phyloP scores from a whole-genome alignment of 2,329 filamentous ascomycete species.

The Monosporascus sp. region DNA sequence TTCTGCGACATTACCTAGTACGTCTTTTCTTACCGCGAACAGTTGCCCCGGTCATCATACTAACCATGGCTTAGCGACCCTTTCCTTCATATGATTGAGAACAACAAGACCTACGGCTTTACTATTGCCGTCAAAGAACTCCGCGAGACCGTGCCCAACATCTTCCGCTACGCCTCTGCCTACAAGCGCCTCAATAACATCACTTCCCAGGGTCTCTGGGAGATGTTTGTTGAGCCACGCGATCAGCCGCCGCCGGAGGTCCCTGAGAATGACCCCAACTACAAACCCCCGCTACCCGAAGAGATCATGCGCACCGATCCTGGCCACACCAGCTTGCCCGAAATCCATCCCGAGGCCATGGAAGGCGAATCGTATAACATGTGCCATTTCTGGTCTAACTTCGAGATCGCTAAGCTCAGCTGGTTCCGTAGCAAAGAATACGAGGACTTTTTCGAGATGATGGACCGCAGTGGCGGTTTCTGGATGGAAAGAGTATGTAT shows the following conservation, averaged over 20 bases:
- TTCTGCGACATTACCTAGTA: constrained; percentile 99
- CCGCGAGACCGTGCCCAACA: constrained; percentile 95
- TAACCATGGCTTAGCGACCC: constrained; percentile 61
- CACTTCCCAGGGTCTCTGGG: constrained; percentile 89
- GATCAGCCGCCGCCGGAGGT: constrained; percentile 55
- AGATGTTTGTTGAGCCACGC: constrained; percentile 87
- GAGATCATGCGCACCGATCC: constrained; percentile 76
- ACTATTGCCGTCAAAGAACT: constrained; percentile 98
- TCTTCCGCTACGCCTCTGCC: constrained; percentile 97
- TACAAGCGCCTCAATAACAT: constrained; percentile 92
- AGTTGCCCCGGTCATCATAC: constrained; percentile 1
- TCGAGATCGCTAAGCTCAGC: constrained; percentile 89
- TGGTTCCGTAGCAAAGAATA: constrained; percentile 98
- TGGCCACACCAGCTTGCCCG: constrained; percentile 61
- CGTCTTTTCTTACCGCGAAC: constrained; percentile 23
- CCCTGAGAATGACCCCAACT: constrained; percentile 57
- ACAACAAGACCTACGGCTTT: constrained; percentile 97
- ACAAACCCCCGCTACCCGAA: constrained; percentile 67
- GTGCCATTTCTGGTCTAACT: constrained; percentile 99
- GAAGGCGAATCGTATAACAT: constrained; percentile 98
- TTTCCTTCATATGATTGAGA: constrained; percentile 88
- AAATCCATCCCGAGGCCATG: constrained; percentile 89
- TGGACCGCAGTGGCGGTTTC: constrained; percentile 96
- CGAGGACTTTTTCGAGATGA: constrained; percentile 97
- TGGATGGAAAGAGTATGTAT: constrained; percentile 89